phyloP scores from a whole-genome alignment of 805 yeast genomes.

The Komagataella pastoris region DNA sequence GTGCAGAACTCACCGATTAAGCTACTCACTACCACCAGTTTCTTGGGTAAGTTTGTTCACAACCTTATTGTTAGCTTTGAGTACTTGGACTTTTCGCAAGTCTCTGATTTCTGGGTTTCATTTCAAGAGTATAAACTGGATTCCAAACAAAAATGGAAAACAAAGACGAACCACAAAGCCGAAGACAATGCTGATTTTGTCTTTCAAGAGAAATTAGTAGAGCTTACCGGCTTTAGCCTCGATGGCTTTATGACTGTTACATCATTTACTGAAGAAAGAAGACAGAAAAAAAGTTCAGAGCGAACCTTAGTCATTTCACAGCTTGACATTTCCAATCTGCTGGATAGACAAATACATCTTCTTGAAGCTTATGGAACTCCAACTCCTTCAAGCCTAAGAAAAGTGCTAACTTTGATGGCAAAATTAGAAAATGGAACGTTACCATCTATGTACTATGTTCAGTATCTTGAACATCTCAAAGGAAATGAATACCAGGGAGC shows the following conservation, averaged over 20 bases:
- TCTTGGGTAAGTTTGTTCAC: conserved; percentile 32
- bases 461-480: conserved; percentile 44
- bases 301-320: conserved; percentile 29
- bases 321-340: conserved; percentile 32
- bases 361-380: conserved; percentile 39
- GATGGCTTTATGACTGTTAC: neutral
- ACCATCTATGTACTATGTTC: conserved; percentile 39
- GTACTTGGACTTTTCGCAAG: conserved; percentile 33
- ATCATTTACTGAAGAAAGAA: neutral
- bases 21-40: conserved; percentile 22
- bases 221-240: neutral
- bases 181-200: neutral
- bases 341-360: conserved; percentile 38
- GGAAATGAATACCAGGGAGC: conserved; percentile 51
- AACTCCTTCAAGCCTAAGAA: conserved; percentile 28
- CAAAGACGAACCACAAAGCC: neutral
- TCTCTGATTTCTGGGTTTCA: conserved; percentile 25
- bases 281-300: neutral
- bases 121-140: conserved; percentile 22
- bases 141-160: conserved; percentile 2
- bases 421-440: conserved; percentile 27
- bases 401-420: conserved; percentile 31
- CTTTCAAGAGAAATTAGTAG: neutral
- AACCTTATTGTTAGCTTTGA: conserved; percentile 25
- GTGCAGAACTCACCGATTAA: conserved; percentile 6